These are phyloP conservation scores for Curvularia lunata DNA, from an alignment of 2,329 filamentous ascomycete species.

Conservation along the genomic window DNA sequence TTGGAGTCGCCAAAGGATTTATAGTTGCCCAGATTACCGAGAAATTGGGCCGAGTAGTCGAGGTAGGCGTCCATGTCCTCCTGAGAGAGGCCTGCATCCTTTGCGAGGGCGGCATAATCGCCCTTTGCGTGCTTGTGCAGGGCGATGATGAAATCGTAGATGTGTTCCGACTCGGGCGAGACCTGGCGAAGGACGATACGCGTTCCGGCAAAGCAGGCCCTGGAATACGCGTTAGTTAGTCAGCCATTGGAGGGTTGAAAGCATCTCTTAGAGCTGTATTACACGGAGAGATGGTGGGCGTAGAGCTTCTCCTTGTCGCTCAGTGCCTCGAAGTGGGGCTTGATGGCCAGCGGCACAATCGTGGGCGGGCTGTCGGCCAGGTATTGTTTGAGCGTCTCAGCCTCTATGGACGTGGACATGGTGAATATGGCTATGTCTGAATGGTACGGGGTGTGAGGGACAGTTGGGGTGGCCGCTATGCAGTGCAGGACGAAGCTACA, in stretches of 20 bases:
- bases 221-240: constrained; percentile 20
- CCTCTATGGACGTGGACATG: constrained; percentile 51
- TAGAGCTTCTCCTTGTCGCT: constrained; percentile 82
- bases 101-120: constrained; percentile 56
- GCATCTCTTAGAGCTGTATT: constrained; percentile 6
- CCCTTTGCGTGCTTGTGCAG: constrained; percentile 57
- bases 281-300: constrained; percentile 69
- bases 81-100: constrained; percentile 51
- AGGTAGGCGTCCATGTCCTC: constrained; percentile 48
- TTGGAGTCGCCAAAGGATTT: constrained; percentile 60
- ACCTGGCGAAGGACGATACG: constrained; percentile 61
- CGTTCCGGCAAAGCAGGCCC: constrained; percentile 57
- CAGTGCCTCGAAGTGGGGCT: constrained; percentile 86
- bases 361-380: constrained; percentile 89
- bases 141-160: constrained; percentile 62
- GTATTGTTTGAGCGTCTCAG: constrained; percentile 68
- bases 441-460: background rate
- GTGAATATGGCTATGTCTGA: constrained; percentile 1
- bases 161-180: constrained; percentile 58
- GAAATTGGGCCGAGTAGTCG: constrained; percentile 53
- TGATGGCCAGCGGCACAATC: constrained; percentile 86
- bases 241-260: background rate
- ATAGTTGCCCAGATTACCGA: constrained; percentile 63
- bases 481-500: background rate
- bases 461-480: background rate